A percentile compares a stretch with the other conserved stretches of the same genome.
phyloP scores from a whole-genome alignment of 768 basidiomycete genomes.

The Boletus sensibilis region DNA sequence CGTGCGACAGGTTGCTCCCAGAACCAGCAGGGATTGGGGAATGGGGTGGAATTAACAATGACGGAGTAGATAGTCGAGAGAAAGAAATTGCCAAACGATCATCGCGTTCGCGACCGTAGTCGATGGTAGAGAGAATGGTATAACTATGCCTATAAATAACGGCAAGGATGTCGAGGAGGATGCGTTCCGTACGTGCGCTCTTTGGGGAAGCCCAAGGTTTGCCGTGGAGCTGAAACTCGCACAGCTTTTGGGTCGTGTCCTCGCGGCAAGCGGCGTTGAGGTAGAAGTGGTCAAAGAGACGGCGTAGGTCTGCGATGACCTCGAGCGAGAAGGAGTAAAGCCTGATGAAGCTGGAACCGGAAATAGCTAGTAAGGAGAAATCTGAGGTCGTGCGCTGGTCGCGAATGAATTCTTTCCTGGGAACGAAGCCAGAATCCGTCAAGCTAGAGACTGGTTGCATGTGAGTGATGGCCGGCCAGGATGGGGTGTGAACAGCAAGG shows the following conservation, averaged over 20 bases:
- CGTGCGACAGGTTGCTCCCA: slow-evolving; percentile 38
- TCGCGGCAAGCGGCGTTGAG: slow-evolving; percentile 50
- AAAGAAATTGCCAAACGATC: slow-evolving; percentile 73
- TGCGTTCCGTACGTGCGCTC: slow-evolving; percentile 61
- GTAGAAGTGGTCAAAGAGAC: slow-evolving; percentile 49
- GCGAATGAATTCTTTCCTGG: slow-evolving; percentile 71
- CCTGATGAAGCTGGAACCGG: slow-evolving; percentile 60
- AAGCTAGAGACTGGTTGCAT: slow-evolving; percentile 33
- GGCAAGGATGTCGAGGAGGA: slow-evolving; percentile 64
- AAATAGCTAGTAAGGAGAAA: slow-evolving; percentile 70
- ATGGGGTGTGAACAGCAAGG: slow-evolving; percentile 20
- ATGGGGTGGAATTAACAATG: slow-evolving; percentile 38
- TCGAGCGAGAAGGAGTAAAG: slow-evolving; percentile 66
- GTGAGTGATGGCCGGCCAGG: slow-evolving; percentile 27
- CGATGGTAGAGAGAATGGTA: slow-evolving; percentile 63
- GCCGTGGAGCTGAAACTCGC: slow-evolving; percentile 63
- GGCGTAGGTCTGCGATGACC: slow-evolving; percentile 53
- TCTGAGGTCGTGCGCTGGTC: slow-evolving; percentile 53
- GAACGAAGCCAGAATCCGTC: slow-evolving; percentile 54
- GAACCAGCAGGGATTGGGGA: slow-evolving; percentile 42
- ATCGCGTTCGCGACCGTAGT: slow-evolving; percentile 75
- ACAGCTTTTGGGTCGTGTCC: slow-evolving; percentile 55
- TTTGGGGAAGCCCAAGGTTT: slow-evolving; percentile 76
- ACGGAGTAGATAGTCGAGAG: slow-evolving; percentile 45
- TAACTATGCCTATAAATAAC: slow-evolving; percentile 64